A percentile compares a stretch with the other conserved stretches of the same genome.
Conservation (phyloP, 192 early-diverging fungal genomes). For the Entomortierella parvispora region DNA sequence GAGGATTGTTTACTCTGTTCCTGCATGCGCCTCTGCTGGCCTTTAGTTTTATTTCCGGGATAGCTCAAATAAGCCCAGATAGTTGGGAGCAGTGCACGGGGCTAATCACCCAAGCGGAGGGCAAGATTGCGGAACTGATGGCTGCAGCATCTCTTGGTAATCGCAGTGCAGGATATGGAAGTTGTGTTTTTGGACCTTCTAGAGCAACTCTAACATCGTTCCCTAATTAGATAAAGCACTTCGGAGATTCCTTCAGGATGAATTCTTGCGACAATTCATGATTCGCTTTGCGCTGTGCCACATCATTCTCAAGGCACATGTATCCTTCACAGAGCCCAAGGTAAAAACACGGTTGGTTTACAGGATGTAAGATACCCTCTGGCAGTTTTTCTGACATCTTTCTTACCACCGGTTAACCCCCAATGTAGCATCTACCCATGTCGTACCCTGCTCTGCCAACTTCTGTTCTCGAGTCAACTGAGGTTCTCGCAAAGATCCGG, state of each 20-base stretch:
- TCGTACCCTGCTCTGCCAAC: conserved; percentile 73
- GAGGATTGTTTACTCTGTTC: conserved; percentile 95
- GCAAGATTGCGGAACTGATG: conserved; percentile 65
- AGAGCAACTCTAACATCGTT: too few species aligned
- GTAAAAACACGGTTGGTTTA: conserved; percentile 18
- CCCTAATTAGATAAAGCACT: conserved; percentile 51
- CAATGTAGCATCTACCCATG: conserved; percentile 76
- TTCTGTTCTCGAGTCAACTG: conserved; percentile 65
- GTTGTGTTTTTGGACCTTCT: too few species aligned
- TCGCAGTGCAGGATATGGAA: not conserved
- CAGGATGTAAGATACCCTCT: too few species aligned
- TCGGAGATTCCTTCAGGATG: conserved; percentile 86
- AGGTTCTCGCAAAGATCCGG: conserved; percentile 67
- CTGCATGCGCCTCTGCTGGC: conserved; percentile 91
- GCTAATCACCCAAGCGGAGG: conserved; percentile 62
- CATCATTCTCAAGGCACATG: conserved; percentile 76
- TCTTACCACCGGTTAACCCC: too few species aligned
- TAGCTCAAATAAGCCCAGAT: conserved; percentile 65
- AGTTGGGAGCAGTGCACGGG: conserved; percentile 77
- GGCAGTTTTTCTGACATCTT: too few species aligned
- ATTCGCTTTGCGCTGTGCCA: conserved; percentile 83
- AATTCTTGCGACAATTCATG: conserved; percentile 91
- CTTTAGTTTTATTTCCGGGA: conserved; percentile 84
- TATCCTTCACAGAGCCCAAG: conserved; percentile 66
- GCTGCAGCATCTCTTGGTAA: conserved; percentile 47